Conservation (phyloP, 129 eudicot species). For the Flaveria robusta region DNA sequence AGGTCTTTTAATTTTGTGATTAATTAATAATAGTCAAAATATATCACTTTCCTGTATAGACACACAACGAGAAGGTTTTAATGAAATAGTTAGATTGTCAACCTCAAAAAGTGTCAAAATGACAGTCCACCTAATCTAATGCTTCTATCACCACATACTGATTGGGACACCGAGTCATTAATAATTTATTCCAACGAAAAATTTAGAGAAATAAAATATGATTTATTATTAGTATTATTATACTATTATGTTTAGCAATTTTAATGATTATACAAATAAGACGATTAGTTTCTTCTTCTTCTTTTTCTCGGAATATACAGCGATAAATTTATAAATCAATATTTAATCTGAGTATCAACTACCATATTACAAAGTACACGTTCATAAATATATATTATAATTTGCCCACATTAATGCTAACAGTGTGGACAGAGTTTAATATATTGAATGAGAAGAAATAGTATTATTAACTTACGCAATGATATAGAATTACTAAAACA, state of each 20-base stretch:
- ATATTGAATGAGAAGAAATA: too few species aligned
- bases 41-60: background rate
- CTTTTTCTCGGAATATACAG: background rate
- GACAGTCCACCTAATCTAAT: conserved; percentile 19
- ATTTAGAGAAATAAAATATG: background rate
- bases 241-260: too few species aligned
- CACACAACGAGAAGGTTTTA: background rate
- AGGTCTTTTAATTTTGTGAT: too few species aligned
- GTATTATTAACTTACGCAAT: too few species aligned
- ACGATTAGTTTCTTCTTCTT: background rate
- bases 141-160: conserved; percentile 19
- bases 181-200: background rate
- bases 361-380: background rate
- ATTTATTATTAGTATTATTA: background rate
- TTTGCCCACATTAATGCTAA: too few species aligned
- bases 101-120: conserved; percentile 18
- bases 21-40: background rate
- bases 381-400: too few species aligned
- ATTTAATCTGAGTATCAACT: background rate
- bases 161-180: conserved; percentile 19
- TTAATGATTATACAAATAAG: background rate
- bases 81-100: conserved; percentile 11
- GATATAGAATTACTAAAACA: too few species aligned
- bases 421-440: too few species aligned
- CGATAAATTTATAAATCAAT: too few species aligned